These are phyloP conservation scores for Aspergillus olivimuriae DNA, from an alignment of 495 filamentous ascomycete genomes.

Conservation along the genomic window DNA sequence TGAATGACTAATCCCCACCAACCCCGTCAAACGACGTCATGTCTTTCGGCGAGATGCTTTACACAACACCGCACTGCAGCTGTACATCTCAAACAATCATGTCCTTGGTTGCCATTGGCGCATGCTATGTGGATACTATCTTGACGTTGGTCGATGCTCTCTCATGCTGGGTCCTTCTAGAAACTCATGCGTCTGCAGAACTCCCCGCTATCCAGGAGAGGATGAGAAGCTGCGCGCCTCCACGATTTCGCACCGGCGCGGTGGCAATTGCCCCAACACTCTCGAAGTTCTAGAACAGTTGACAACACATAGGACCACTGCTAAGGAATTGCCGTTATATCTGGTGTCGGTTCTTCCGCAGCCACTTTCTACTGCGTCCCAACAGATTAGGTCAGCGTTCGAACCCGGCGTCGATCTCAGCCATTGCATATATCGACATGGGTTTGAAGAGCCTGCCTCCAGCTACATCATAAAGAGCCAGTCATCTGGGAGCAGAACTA, in stretches of 20 bases:
- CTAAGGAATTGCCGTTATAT: conserved; percentile 18
- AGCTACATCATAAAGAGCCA: conserved; percentile 65
- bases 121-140: conserved; percentile 64
- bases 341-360: conserved; percentile 41
- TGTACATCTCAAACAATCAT: conserved; percentile 9
- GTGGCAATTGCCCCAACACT: conserved; percentile 67
- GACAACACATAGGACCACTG: conserved; percentile 15
- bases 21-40: too few relatives aligned
- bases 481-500: conserved; percentile 54
- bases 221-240: conserved; percentile 68
- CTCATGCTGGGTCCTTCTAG: conserved; percentile 1
- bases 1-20: too few relatives aligned
- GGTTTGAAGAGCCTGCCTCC: conserved; percentile 52
- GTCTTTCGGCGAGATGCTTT: too few relatives aligned
- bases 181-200: conserved; percentile 33
- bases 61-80: too few relatives aligned
- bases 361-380: conserved; percentile 27
- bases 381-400: conserved; percentile 36
- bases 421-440: conserved; percentile 53
- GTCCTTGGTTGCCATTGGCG: conserved; percentile 53
- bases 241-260: conserved; percentile 50
- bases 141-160: conserved; percentile 46
- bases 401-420: conserved; percentile 39
- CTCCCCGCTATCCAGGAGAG: conserved; percentile 59
- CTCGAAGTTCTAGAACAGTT: conserved; percentile 64